Conservation (phyloP, 83 land plant species). For the Larix sibirica region DNA sequence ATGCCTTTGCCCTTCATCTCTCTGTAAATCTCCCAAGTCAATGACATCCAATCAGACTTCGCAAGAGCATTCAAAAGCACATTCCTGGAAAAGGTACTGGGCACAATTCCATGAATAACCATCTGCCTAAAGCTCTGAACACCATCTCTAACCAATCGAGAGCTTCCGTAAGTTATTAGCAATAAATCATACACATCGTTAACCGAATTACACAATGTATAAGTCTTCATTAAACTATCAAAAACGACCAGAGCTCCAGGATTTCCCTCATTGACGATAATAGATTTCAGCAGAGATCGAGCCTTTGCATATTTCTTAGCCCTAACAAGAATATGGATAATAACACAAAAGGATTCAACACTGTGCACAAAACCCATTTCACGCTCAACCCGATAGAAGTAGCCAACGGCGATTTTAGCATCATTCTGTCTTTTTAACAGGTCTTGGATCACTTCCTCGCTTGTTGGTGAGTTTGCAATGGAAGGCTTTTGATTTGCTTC, state of each 20-base stretch:
- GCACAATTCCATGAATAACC: slow-evolving; percentile 24
- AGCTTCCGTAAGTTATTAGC: slow-evolving; percentile 22
- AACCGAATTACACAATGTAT: slow-evolving; percentile 22
- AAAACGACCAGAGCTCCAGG: slow-evolving; percentile 12
- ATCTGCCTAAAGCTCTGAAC: slow-evolving; percentile 27
- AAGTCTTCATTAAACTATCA: slow-evolving; percentile 17
- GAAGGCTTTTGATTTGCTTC: neutral
- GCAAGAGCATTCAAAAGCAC: slow-evolving; percentile 24
- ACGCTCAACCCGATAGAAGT: neutral
- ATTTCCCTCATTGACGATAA: neutral
- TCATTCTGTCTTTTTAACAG: slow-evolving; percentile 7
- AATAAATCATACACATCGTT: slow-evolving; percentile 19
- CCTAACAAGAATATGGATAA: slow-evolving; percentile 34
- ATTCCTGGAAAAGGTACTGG: slow-evolving; percentile 16
- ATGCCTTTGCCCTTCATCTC: slow-evolving; percentile 26
- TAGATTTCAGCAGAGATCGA: slow-evolving; percentile 16
- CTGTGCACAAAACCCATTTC: neutral
- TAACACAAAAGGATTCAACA: slow-evolving; percentile 12
- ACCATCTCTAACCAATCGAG: slow-evolving; percentile 24
- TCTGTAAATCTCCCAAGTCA: slow-evolving; percentile 15
- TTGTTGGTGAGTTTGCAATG: neutral
- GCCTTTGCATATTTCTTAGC: slow-evolving; percentile 3
- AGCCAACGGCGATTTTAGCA: neutral
- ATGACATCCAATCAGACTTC: slow-evolving; percentile 8
- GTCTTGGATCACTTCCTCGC: neutral